Base-by-base conservation (phyloP, 1,139 yeast genomes). In the Geotrichum histeridarum region DNA sequence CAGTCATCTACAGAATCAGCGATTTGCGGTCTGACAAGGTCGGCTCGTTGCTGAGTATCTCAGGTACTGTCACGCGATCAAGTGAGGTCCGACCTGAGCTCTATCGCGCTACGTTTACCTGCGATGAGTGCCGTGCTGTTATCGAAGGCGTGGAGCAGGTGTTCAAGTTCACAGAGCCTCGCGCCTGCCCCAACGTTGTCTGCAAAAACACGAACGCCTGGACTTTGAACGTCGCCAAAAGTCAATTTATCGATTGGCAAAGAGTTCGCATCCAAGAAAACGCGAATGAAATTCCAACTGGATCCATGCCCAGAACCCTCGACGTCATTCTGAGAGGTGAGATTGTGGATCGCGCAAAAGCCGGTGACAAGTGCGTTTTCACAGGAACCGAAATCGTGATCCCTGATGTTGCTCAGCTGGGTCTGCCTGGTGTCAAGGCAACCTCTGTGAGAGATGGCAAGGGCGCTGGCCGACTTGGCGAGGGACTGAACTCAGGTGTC, bases 41-140 rank as follows among this genome's bases (percentile, higher is more conserved):
- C 58, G 99, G 99, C 15, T 77, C 87, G 8, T 77, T 93, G 59
- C 78, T 89, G 75, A 77, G 95, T 11, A 86, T 93, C 38, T 84
- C 94, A 39, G 99, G 99, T 50, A 94, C 99, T 0, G 96, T 94
- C 2, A 93, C 99, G 0, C 79, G 99, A 69, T 90, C 99, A 1
- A 86, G 96, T 33, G 99, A 94, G 72, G 98, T 94, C 14, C 82
- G 99, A 58, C 99, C 99, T 0, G 99, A 94, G 69, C 77, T 93
- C 57, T 89, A 79, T 73, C 81, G 79, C 58, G 99, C 91, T 6
- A 80, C 94, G 27, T 93, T 93, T 69, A 82, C 90, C 1, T 93
- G 99, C 74, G 96, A 89, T 64, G 76, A 82, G 65, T 93, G 99
- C 70, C 80, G 88, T 51, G 87, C 97, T 0, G 74, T 86, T 1